Evolutionary conservation across 2,329 filamentous ascomycete genomes (phyloP), one percentile per base, ranked within the genome.

Genomic region (Aspergillus sp.): DNA sequence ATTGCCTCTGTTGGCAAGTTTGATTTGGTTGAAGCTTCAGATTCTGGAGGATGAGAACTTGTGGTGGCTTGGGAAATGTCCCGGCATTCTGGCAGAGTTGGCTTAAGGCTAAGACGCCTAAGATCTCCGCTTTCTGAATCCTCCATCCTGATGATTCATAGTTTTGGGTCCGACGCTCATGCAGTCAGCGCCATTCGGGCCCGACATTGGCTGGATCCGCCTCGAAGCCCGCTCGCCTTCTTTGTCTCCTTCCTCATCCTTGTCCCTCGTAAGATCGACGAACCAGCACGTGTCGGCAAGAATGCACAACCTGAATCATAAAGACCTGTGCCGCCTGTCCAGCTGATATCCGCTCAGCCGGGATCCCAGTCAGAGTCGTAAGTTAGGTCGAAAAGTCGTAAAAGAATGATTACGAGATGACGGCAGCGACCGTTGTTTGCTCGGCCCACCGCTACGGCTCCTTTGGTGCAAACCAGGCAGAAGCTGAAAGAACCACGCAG

Each of bases 231-330:
- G 51, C 27, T 51, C 43, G 51, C 40, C 47, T 47, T 23, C 43
- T 40, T 48, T 46, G 43, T 54, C 33, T 19, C 48, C 25, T 25
- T 23, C 49, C 44, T 49, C 46, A 44, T 49, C 44, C 49, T 46
- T 48, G 9, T 40, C 50, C 57, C 21, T 49, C 27, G 49, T 39
- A 57, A 57, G 63, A 64, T 65, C 63, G 55, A 64, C 61, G 55
- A 60, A 62, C 62, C 48, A 53, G 62, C 63, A 65, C 62, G 63
- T 65, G 63, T 61, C 51, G 50, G 57, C 33, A 60, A 52, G 52
- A 60, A 54, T 48, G 44, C 35, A 47, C 43, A 54, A 41, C 41
- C 35, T 45, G 41, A 39, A 33, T 46, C 43, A 21, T 21, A 33
- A 53, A 14, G 6, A 33, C 19, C 35, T 19, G 33, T 40, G 17